Conservation (phyloP, 768 basidiomycete species). For the Termitomyces bulborhizus region DNA sequence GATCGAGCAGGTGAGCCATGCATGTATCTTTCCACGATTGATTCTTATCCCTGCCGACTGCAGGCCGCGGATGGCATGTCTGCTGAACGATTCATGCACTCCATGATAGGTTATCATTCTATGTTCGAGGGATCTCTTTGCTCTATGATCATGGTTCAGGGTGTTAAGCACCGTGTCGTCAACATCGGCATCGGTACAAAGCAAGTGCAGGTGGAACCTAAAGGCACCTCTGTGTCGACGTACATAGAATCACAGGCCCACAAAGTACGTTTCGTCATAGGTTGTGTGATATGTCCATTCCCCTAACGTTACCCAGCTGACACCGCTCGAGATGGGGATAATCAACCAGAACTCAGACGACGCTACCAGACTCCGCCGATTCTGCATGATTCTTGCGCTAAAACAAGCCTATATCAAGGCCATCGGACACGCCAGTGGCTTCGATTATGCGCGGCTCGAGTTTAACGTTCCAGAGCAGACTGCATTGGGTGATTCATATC, state of each 20-base stretch:
- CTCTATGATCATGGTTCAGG: constrained; percentile 86
- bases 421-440: constrained; percentile 73
- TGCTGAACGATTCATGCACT: constrained; percentile 57
- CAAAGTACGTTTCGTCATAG: constrained; percentile 43
- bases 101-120: constrained; percentile 79
- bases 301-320: constrained; percentile 15
- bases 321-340: constrained; percentile 44
- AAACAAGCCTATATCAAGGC: constrained; percentile 83
- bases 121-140: constrained; percentile 62
- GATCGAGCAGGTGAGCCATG: constrained; percentile 62
- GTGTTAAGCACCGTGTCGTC: constrained; percentile 64
- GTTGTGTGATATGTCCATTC: background rate
- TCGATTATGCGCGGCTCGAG: constrained; percentile 77
- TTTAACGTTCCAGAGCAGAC: constrained; percentile 63
- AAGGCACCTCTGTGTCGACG: constrained; percentile 48
- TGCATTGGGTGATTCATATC: constrained; percentile 62
- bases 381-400: constrained; percentile 73
- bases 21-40: background rate
- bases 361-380: constrained; percentile 62
- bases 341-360: constrained; percentile 47
- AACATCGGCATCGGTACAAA: constrained; percentile 82
- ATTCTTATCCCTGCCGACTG: constrained; percentile 3
- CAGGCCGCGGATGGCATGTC: constrained; percentile 56
- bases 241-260: constrained; percentile 72
- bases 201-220: constrained; percentile 56